Evolutionary conservation across 108 stramenopile genomes (phyloP).

Genomic region (Skeletonema marinoi): DNA sequence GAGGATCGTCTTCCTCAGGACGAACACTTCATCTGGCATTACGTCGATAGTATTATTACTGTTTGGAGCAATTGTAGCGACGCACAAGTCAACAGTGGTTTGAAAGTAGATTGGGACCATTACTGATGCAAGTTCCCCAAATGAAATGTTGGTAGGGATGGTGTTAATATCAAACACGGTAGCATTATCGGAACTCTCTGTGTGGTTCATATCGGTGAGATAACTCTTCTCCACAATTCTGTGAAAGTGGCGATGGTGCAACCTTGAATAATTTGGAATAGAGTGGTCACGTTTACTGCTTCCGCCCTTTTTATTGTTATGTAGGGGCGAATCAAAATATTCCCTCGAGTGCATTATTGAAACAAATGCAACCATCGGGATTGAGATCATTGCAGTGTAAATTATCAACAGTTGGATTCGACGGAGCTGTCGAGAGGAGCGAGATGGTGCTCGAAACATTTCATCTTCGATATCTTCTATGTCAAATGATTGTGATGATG

Average conservation of each 20-base stretch:
- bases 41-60: conserved; percentile 2
- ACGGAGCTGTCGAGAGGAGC: neutral
- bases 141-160: conserved; percentile 12
- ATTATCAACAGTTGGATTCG: neutral
- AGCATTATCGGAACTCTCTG: neutral
- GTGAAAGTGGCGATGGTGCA: conserved; percentile 4
- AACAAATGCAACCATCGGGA: neutral
- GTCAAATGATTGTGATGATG: neutral
- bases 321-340: neutral
- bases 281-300: neutral
- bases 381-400: neutral
- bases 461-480: neutral
- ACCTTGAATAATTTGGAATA: neutral
- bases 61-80: conserved; percentile 17
- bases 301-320: neutral
- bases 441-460: neutral
- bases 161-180: conserved; percentile 1
- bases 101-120: conserved; percentile 41
- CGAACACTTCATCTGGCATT: conserved; percentile 24
- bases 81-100: conserved; percentile 37
- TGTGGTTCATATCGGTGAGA: neutral
- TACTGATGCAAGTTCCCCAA: conserved; percentile 34
- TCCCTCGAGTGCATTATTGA: neutral
- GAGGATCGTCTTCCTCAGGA: conserved; percentile 36
- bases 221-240: neutral